Base-by-base conservation (phyloP, 768 basidiomycete species). In the Psilocybe cyanescens region DNA sequence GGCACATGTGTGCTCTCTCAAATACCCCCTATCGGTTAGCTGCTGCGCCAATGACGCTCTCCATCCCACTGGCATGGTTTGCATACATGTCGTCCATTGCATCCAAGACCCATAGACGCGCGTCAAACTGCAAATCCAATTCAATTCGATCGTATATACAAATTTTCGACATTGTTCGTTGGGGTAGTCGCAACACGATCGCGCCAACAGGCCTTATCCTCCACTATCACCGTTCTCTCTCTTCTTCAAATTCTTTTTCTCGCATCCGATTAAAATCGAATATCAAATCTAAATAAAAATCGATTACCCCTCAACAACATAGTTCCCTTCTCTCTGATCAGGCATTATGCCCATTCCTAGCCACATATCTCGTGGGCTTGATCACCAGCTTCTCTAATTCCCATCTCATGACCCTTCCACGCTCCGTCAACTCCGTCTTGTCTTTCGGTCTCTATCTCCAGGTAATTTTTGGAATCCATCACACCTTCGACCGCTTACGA, bases 361-460 rank as follows among this genome's bases (percentile, higher is more conserved):
- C 39, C 17, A 24, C 24, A 30, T 45, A 37, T 54, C 59, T 44
- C 59, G 52, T 60, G 51, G 30, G 45, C 45, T 52, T 60, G 45
- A 54, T 60, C 59, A 59, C 44, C 28, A 52, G 8, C 58, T 47
- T 60, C 59, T 53, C 44, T 41, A 52, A 41, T 29, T 30, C 58
- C 44, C 41, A 33, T 52, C 59, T 19, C 59, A 60, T 60, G 59
- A 60, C 59, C 46, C 24, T 35, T 45, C 52, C 41, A 54, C 59
- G 59, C 59, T 35, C 59, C 59, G 59, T 48, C 59, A 54, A 46
- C 51, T 60, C 59, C 59, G 59, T 37, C 52, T 54, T 54, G 45
- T 35, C 59, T 46, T 37, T 59, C 50, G 58, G 58, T 35, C 58
- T 50, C 58, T 59, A 52, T 59, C 37, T 46, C 16, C 47, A 35